phyloP scores from a whole-genome alignment of 306 rosid species.

The Cicer bijugum region DNA sequence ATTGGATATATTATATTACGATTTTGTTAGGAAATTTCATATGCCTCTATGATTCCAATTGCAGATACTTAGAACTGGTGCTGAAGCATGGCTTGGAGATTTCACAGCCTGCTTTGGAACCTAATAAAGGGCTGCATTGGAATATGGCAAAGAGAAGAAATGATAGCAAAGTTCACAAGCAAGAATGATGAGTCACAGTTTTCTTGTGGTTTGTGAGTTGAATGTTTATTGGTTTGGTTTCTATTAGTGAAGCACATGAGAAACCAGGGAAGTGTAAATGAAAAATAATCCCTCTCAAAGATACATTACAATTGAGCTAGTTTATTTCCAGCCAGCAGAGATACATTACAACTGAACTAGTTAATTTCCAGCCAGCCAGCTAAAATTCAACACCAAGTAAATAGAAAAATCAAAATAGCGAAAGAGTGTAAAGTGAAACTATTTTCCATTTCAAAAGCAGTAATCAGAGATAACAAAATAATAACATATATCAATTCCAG shows the following conservation, averaged over 20 bases:
- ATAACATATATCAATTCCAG: too few species aligned
- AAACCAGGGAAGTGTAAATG: slow-evolving; percentile 75
- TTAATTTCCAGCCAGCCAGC: not conserved
- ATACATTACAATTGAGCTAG: not conserved
- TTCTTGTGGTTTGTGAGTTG: slow-evolving; percentile 17
- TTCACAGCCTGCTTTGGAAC: slow-evolving; percentile 94
- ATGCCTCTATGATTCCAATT: slow-evolving; percentile 38
- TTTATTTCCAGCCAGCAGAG: not conserved
- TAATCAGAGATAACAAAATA: not conserved
- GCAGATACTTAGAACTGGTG: slow-evolving; percentile 70
- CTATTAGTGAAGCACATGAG: slow-evolving; percentile 67
- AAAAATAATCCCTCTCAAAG: not conserved
- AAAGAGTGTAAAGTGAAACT: not conserved
- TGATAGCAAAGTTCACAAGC: slow-evolving; percentile 87
- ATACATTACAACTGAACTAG: not conserved
- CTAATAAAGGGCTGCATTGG: slow-evolving; percentile 72
- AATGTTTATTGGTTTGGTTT: slow-evolving; percentile 32
- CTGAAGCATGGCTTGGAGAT: slow-evolving; percentile 87
- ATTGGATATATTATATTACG: not conserved
- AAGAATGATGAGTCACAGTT: slow-evolving; percentile 42
- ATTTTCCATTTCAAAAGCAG: not conserved
- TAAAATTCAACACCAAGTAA: not conserved
- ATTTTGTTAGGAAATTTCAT: slow-evolving; percentile 18
- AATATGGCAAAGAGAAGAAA: slow-evolving; percentile 90
- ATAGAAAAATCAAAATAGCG: not conserved